Evolutionary conservation across 805 yeast genomes (phyloP), one percentile per base, ranked within the genome.

Genomic region (Pichia insulana): DNA sequence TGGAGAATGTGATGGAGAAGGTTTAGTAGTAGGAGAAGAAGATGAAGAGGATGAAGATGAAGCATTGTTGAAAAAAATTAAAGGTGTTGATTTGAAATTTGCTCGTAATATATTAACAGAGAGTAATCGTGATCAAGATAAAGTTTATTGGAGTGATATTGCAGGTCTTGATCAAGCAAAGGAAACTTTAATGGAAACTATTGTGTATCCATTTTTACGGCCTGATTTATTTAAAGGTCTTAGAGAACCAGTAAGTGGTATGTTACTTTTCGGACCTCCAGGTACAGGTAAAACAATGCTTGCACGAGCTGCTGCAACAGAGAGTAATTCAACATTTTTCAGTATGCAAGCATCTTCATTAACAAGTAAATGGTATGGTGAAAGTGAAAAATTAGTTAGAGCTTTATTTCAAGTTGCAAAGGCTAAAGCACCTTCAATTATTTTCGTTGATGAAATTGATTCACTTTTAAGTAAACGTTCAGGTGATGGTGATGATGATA

Each of bases 201-300:
- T 92, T 4, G 97, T 90, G 12, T 90, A 89, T 59, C 98, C 98
- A 19, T 89, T 90, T 56, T 63, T 92, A 50, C 71, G 97, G 40
- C 98, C 97, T 0, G 97, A 90, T 62, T 68, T 90, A 44, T 92
- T 90, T 58, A 74, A 77, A 45, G 97, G 97, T 0, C 65, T 90
- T 41, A 70, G 97, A 51, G 97, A 89, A 63, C 97, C 97, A 0
- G 89, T 95, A 0, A 67, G 95, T 45, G 97, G 97, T n/a, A 87
- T 92, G 95, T 69, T 90, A 17, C 64, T 90, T 34, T 90, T 88
- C 67, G 98, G 98, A 0, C 97, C 98, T 2, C 97, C 97, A 0
- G 98, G 98, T n/a, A 90, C 97, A 0, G 97, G 97, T 43, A 90
- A 92, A 57, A 89, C 97, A 1, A 89, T 90, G 97, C 72, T 90